phyloP scores from a whole-genome alignment of 208 protist genomes.

The Acanthamoeba sp. region DNA sequence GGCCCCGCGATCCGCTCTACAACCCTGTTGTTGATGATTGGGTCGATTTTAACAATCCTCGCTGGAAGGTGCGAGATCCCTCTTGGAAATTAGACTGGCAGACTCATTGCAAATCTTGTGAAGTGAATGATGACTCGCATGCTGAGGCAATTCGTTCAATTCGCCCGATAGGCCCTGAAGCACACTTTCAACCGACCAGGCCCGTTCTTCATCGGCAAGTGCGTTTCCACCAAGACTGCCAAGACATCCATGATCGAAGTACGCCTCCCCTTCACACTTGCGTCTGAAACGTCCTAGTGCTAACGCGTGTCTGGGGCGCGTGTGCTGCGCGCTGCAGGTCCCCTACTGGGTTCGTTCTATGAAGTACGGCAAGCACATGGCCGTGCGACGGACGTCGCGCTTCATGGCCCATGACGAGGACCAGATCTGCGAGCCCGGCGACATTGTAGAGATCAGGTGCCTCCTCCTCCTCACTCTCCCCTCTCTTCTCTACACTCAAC shows the following conservation, averaged over 20 bases:
- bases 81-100: not conserved
- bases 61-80: slow-evolving; percentile 48
- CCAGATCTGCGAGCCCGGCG: slow-evolving; percentile 65
- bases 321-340: not conserved
- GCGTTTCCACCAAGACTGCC: slow-evolving; percentile 52
- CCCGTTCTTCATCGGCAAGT: slow-evolving; percentile 67
- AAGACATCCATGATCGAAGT: slow-evolving; percentile 51
- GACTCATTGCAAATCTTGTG: not conserved
- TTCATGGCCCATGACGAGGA: slow-evolving; percentile 71
- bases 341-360: slow-evolving; percentile 63
- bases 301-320: not conserved
- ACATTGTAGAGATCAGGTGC: slow-evolving; percentile 65
- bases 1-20: slow-evolving; percentile 18
- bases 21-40: slow-evolving; percentile 62
- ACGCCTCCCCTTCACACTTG: too few relatives aligned
- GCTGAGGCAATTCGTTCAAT: not conserved
- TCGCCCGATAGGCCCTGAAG: not conserved
- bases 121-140: not conserved
- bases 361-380: slow-evolving; percentile 73
- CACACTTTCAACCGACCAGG: slow-evolving; percentile 46
- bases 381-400: slow-evolving; percentile 19
- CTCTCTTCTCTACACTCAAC: not conserved
- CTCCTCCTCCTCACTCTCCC: not conserved
- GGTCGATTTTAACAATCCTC: slow-evolving; percentile 65
- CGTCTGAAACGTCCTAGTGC: too few relatives aligned